Evolutionary conservation across 441 rosid genomes (phyloP).

Genomic region (Gossypium aridum): DNA sequence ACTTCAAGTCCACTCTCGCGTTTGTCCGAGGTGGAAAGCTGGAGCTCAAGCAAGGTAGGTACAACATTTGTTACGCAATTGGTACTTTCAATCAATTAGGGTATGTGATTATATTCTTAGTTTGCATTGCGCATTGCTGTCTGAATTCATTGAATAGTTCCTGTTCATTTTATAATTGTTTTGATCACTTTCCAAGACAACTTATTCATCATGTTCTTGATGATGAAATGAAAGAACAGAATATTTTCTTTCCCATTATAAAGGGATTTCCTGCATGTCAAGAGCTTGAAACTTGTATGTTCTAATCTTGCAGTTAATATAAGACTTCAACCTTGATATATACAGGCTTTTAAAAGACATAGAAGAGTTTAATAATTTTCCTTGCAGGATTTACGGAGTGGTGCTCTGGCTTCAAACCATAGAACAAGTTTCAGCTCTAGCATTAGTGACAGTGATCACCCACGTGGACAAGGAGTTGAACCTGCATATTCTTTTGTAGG

Average conservation of each 20-base stretch:
- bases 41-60: constrained; percentile 73
- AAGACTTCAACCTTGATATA: background rate
- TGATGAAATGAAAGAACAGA: background rate
- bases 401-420: constrained; percentile 50
- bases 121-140: background rate
- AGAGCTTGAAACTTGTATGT: background rate
- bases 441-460: constrained; percentile 60
- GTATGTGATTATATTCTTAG: background rate
- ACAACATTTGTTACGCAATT: background rate
- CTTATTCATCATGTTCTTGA: background rate
- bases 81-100: background rate
- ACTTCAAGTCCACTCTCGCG: constrained; percentile 59
- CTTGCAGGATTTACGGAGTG: constrained; percentile 62
- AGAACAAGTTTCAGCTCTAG: constrained; percentile 82
- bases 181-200: background rate
- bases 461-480: constrained; percentile 50
- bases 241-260: background rate
- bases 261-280: background rate
- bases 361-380: background rate
- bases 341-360: background rate
- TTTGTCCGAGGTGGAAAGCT: constrained; percentile 68
- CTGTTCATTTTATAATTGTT: background rate
- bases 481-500: constrained; percentile 94
- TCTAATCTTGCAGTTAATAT: background rate
- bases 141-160: background rate